A percentile compares a stretch with the other conserved stretches of the same genome.
These are phyloP conservation scores for Verticillium tricorpus DNA, from an alignment of 2,329 filamentous ascomycete genomes.

Conservation along the genomic window DNA sequence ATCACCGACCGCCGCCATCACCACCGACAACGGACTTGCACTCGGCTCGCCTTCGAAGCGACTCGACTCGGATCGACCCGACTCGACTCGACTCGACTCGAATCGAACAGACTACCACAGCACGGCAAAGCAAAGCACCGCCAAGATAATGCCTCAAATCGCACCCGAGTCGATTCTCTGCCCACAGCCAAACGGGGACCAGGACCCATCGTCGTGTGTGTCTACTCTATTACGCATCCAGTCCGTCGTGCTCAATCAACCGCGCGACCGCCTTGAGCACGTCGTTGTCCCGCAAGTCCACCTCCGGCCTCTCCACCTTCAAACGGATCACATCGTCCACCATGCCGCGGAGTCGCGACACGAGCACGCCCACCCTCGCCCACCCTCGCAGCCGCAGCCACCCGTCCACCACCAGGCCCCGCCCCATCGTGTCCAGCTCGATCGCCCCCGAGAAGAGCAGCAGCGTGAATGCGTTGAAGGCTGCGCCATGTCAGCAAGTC, in stretches of 20 bases:
- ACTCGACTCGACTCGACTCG: neutral
- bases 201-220: neutral
- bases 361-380: conserved; percentile 89
- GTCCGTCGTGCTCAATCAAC: conserved; percentile 83
- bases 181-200: neutral
- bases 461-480: conserved; percentile 85
- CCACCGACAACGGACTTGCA: neutral
- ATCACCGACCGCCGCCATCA: neutral
- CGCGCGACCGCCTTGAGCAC: conserved; percentile 74
- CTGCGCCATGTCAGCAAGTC: conserved; percentile 28
- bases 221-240: conserved; percentile 53
- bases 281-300: conserved; percentile 54
- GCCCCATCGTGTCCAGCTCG: conserved; percentile 78
- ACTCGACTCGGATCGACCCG: neutral
- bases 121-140: neutral
- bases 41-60: neutral
- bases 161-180: neutral
- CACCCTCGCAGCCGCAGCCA: conserved; percentile 85
- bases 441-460: conserved; percentile 86
- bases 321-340: conserved; percentile 78
- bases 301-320: conserved; percentile 71
- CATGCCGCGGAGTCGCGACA: conserved; percentile 77
- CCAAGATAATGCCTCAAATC: neutral
- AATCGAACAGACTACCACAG: neutral
- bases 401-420: conserved; percentile 85